Conservation (phyloP, 1,284 basidiomycete genomes). For the Ustilago trichophora region DNA sequence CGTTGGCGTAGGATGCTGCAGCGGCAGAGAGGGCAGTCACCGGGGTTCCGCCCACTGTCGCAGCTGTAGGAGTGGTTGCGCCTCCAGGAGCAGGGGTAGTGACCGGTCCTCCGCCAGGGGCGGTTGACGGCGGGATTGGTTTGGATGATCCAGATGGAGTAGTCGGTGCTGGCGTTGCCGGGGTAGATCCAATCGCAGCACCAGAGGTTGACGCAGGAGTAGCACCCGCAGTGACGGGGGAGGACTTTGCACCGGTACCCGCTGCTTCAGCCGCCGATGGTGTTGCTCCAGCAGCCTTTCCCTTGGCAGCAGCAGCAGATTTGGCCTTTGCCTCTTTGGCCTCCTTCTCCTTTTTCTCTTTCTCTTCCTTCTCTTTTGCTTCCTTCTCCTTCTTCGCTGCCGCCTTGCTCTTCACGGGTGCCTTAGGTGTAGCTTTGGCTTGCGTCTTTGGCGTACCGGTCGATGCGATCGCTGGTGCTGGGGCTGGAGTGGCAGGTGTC, state of each 20-base stretch:
- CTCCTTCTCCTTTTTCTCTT: slow-evolving; percentile 37
- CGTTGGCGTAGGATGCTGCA: slow-evolving; percentile 29
- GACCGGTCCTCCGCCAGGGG: too few relatives aligned
- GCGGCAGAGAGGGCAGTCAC: slow-evolving; percentile 30
- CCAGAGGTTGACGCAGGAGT: too few relatives aligned
- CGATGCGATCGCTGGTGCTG: slow-evolving; percentile 5
- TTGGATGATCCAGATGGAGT: too few relatives aligned
- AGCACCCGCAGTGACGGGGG: slow-evolving; percentile 16
- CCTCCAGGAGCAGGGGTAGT: slow-evolving; percentile 9
- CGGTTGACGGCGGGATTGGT: neutral
- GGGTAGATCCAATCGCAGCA: too few relatives aligned
- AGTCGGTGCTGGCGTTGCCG: too few relatives aligned
- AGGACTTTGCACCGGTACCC: slow-evolving; percentile 7
- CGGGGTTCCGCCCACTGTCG: slow-evolving; percentile 3
- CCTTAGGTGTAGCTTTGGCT: slow-evolving; percentile 29
- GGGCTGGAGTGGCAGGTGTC: slow-evolving; percentile 9
- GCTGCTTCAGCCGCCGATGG: slow-evolving; percentile 4
- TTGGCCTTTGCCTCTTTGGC: slow-evolving; percentile 24
- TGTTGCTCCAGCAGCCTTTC: slow-evolving; percentile 9
- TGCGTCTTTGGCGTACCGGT: slow-evolving; percentile 14
- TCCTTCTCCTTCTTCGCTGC: slow-evolving; percentile 36
- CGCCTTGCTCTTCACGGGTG: slow-evolving; percentile 33
- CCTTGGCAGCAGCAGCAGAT: slow-evolving; percentile 16
- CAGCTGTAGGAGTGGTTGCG: slow-evolving; percentile 2
- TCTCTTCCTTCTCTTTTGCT: slow-evolving; percentile 30